phyloP scores from a whole-genome alignment of 768 basidiomycete genomes.

The Serendipita sp. region DNA sequence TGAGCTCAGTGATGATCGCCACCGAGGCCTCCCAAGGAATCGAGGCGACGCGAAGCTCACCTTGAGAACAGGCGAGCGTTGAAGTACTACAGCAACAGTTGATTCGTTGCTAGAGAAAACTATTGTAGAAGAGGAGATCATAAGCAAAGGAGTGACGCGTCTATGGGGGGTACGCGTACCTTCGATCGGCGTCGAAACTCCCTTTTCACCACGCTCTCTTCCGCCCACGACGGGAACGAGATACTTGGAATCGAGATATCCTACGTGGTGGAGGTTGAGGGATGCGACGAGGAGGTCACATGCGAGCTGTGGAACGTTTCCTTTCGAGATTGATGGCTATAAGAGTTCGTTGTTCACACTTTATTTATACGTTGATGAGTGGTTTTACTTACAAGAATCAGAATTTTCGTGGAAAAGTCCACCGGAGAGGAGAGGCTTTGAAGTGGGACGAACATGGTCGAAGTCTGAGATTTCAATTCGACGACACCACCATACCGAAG shows the following conservation, averaged over 20 bases:
- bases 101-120: conserved; percentile 45
- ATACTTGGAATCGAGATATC: conserved; percentile 43
- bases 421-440: not conserved
- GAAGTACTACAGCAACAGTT: conserved; percentile 52
- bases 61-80: conserved; percentile 65
- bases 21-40: not conserved
- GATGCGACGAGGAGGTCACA: conserved; percentile 59
- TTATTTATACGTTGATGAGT: not conserved
- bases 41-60: conserved; percentile 27
- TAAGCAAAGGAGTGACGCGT: too few relatives aligned
- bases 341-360: too few relatives aligned
- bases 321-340: conserved; percentile 64
- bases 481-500: too few relatives aligned
- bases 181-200: conserved; percentile 64
- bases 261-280: conserved; percentile 42
- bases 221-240: conserved; percentile 59
- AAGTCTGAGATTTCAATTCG: too few relatives aligned
- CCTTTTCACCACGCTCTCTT: conserved; percentile 43
- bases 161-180: conserved; percentile 27
- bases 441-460: not conserved
- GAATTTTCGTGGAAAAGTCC: not conserved
- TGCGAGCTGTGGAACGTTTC: conserved; percentile 68
- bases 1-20: not conserved
- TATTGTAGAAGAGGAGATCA: conserved; percentile 19
- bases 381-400: not conserved